A percentile compares a stretch with the other conserved stretches of the same genome.
phyloP scores from a whole-genome alignment of 352 stramenopile genomes.

The Albugo candida region DNA sequence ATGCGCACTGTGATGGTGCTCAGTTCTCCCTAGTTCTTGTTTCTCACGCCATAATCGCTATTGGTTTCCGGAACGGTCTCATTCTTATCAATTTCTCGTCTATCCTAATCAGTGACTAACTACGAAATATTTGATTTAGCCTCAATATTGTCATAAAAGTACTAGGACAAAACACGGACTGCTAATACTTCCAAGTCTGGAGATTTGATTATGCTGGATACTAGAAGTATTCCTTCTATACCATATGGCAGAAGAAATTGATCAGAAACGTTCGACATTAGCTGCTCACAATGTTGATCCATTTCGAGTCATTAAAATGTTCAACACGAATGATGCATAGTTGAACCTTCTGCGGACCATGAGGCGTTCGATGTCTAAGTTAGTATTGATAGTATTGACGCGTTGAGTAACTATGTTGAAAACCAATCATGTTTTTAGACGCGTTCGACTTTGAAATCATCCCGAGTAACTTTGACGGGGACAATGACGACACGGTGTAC shows the following conservation, averaged over 20 bases:
- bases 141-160: neutral
- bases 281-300: neutral
- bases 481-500: neutral
- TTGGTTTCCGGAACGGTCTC: too few species aligned
- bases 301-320: neutral
- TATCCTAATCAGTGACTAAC: neutral
- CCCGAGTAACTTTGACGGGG: neutral
- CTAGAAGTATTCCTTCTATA: neutral
- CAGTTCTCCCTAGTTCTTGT: too few species aligned
- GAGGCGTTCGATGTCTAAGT: neutral
- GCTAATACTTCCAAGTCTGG: neutral
- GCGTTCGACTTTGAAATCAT: neutral
- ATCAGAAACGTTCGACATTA: neutral
- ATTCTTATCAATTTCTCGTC: neutral
- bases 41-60: too few species aligned
- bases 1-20: too few species aligned
- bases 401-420: neutral
- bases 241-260: neutral
- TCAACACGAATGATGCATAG: neutral
- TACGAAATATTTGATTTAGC: neutral
- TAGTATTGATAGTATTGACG: neutral
- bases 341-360: neutral
- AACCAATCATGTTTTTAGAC: neutral
- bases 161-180: neutral
- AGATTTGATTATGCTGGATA: neutral